These are phyloP conservation scores for Miscanthus sacchariflorus DNA, from an alignment of 202 grass and related monocot species.

Conservation along the genomic window DNA sequence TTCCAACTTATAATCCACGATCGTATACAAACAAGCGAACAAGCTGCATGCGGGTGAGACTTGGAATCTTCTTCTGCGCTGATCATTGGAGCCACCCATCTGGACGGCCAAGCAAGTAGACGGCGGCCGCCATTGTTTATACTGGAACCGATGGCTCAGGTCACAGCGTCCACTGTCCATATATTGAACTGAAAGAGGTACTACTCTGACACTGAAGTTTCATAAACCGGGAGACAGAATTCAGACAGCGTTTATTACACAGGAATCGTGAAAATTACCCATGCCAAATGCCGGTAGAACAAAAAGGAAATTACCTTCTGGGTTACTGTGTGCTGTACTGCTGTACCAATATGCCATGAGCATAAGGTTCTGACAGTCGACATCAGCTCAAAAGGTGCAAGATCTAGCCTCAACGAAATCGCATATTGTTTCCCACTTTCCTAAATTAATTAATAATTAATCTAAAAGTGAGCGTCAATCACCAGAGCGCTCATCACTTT, in stretches of 20 bases:
- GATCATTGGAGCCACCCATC: not conserved
- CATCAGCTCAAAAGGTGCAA: constrained; percentile 29
- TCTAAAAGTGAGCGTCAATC: constrained; percentile 17
- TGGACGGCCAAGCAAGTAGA: not conserved
- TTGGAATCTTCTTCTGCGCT: not conserved
- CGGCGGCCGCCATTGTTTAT: not conserved
- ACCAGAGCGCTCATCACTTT: constrained; percentile 15
- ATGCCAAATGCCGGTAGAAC: not conserved
- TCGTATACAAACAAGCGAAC: too few relatives aligned
- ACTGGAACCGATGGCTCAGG: not conserved
- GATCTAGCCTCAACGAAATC: constrained; percentile 30
- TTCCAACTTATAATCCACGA: too few relatives aligned
- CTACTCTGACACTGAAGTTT: too few relatives aligned
- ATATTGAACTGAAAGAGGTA: not conserved
- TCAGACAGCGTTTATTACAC: too few relatives aligned
- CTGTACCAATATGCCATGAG: not conserved
- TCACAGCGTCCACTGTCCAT: not conserved
- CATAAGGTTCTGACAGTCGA: not conserved
- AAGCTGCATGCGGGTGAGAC: too few relatives aligned
- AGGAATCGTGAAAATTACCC: not conserved
- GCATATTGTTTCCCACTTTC: constrained; percentile 7
- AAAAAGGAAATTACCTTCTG: not conserved
- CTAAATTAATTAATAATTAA: not conserved
- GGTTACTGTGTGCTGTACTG: not conserved
- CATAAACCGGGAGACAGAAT: too few relatives aligned